phyloP scores from a whole-genome alignment of 2,329 filamentous ascomycete genomes.

The Apiospora hydei region DNA sequence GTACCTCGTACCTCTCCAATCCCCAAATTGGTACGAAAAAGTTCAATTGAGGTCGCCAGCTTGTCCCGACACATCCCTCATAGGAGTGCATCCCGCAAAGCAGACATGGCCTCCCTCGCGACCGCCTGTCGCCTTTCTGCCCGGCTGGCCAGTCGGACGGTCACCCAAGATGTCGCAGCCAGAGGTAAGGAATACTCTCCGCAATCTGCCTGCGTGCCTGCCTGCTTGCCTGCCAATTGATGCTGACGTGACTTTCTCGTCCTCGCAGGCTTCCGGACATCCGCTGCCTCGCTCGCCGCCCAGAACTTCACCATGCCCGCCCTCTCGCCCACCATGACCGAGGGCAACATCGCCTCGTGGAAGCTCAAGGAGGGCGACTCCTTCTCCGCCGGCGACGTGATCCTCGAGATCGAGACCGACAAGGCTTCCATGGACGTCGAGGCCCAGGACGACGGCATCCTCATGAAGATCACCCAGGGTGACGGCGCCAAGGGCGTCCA shows the following conservation, averaged over 20 bases:
- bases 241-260: slow-evolving; percentile 6
- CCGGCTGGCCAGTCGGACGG: slow-evolving; percentile 62
- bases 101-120: slow-evolving; percentile 71
- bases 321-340: slow-evolving; percentile 91
- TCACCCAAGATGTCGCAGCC: slow-evolving; percentile 59
- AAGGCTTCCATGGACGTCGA: slow-evolving; percentile 96
- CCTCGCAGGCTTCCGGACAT: slow-evolving; percentile 67
- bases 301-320: slow-evolving; percentile 93
- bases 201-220: slow-evolving; percentile 19
- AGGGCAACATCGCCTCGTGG: slow-evolving; percentile 87
- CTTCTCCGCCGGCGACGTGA: slow-evolving; percentile 83
- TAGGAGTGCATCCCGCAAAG: slow-evolving; percentile 22
- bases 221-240: neutral
- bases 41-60: slow-evolving; percentile 40
- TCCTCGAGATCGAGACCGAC: slow-evolving; percentile 92
- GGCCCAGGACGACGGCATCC: slow-evolving; percentile 85
- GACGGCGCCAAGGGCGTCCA: slow-evolving; percentile 79
- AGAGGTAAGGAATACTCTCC: slow-evolving; percentile 58
- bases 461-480: slow-evolving; percentile 80
- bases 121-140: slow-evolving; percentile 69
- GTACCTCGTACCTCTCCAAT: slow-evolving; percentile 1
- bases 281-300: slow-evolving; percentile 70
- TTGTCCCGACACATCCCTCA: slow-evolving; percentile 22
- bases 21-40: slow-evolving; percentile 31
- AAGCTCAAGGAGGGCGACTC: slow-evolving; percentile 86